Evolutionary conservation across 768 basidiomycete species (phyloP).

Genomic region (Lactarius quietus): DNA sequence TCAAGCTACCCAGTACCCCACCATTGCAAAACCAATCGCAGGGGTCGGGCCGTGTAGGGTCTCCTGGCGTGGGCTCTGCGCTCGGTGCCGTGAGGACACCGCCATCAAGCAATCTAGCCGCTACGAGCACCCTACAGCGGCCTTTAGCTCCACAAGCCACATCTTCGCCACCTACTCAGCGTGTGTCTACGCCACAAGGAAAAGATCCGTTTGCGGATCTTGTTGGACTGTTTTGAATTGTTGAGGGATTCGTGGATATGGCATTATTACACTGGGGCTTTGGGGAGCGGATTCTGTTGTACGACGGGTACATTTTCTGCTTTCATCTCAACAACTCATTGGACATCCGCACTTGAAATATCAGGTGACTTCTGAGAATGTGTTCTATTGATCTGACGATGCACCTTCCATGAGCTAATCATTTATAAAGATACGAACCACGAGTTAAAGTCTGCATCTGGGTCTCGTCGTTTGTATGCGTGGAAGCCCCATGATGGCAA

Average conservation of each 20-base stretch:
- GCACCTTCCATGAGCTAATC: background rate
- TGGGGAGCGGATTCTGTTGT: conserved; percentile 2
- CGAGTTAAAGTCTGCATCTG: background rate
- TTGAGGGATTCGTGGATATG: background rate
- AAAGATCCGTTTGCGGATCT: conserved; percentile 88
- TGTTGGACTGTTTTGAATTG: conserved; percentile 61
- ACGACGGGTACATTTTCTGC: background rate
- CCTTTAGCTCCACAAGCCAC: conserved; percentile 14
- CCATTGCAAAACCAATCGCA: conserved; percentile 20
- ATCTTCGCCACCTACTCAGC: conserved; percentile 22
- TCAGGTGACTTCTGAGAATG: conserved; percentile 7
- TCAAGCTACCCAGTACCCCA: conserved; percentile 26
- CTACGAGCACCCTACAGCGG: conserved; percentile 17
- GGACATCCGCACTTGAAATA: conserved; percentile 13
- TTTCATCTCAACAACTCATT: conserved; percentile 8
- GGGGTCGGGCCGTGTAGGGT: conserved; percentile 14
- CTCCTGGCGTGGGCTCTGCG: conserved; percentile 1
- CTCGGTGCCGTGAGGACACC: conserved; percentile 3
- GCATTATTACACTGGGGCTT: conserved; percentile 5
- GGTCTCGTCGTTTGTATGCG: background rate
- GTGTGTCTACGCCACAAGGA: conserved; percentile 36
- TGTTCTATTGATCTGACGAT: background rate
- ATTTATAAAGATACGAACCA: background rate
- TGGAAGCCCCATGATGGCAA: background rate
- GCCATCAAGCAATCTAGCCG: conserved; percentile 6